A percentile compares a stretch with the other conserved stretches of the same genome.
Evolutionary conservation across 2,329 filamentous ascomycete genomes (phyloP).

Genomic region (Aureobasidium sp.): DNA sequence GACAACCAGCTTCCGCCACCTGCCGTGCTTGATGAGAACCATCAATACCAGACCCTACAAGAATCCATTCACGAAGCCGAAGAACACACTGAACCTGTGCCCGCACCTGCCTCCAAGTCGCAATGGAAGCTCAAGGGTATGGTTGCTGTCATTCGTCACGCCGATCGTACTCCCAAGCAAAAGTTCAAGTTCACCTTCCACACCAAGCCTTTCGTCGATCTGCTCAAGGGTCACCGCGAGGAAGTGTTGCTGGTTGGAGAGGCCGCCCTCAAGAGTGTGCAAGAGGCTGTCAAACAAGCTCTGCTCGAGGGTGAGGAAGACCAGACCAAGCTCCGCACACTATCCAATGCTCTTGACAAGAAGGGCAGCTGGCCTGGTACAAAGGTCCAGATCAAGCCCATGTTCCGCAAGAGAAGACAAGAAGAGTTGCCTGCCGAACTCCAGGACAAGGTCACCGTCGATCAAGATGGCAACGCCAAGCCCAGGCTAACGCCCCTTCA

Average conservation of each 20-base stretch:
- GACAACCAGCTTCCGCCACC: constrained; percentile 24
- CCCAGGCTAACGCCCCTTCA: background rate
- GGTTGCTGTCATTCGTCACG: constrained; percentile 91
- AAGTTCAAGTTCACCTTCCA: constrained; percentile 99
- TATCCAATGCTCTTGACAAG: constrained; percentile 80
- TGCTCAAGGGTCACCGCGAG: constrained; percentile 91
- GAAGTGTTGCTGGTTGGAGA: constrained; percentile 92
- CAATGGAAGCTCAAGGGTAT: constrained; percentile 98
- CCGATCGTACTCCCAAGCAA: constrained; percentile 94
- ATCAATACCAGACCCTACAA: constrained; percentile 15
- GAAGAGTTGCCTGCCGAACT: constrained; percentile 41
- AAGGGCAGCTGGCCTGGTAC: constrained; percentile 93
- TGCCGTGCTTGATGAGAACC: constrained; percentile 16
- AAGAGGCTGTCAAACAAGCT: constrained; percentile 76
- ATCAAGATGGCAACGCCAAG: constrained; percentile 18
- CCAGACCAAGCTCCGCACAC: constrained; percentile 68
- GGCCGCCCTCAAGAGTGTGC: constrained; percentile 77
- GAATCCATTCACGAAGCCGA: constrained; percentile 10
- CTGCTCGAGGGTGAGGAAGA: constrained; percentile 76
- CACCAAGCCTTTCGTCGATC: constrained; percentile 86
- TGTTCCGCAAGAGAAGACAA: constrained; percentile 85
- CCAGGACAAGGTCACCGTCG: constrained; percentile 15
- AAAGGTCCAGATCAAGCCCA: constrained; percentile 98
- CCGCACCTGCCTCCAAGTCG: constrained; percentile 61
- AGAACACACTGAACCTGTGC: constrained; percentile 24